phyloP scores from a whole-genome alignment of 2,329 filamentous ascomycete species.

The Aspergillus glaucus region DNA sequence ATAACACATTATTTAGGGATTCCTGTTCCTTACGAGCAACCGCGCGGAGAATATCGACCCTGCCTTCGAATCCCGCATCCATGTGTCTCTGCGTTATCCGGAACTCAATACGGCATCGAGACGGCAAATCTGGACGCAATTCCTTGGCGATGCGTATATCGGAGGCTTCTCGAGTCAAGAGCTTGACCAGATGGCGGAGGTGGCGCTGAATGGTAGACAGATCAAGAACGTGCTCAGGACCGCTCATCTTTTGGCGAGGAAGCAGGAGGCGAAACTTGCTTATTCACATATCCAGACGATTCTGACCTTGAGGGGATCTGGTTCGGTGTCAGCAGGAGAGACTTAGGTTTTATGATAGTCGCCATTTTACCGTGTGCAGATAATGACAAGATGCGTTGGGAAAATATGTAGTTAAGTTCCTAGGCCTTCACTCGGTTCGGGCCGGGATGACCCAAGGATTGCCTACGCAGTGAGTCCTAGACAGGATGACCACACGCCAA shows the following conservation, averaged over 20 bases:
- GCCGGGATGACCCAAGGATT: too few relatives aligned
- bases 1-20: slow-evolving; percentile 34
- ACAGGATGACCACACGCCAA: too few relatives aligned
- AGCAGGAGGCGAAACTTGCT: slow-evolving; percentile 10
- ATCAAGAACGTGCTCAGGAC: slow-evolving; percentile 44
- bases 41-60: slow-evolving; percentile 39
- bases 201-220: slow-evolving; percentile 29
- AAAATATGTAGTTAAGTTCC: too few relatives aligned
- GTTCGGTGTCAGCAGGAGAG: not conserved
- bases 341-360: too few relatives aligned
- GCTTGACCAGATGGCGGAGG: slow-evolving; percentile 16
- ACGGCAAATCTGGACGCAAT: slow-evolving; percentile 41
- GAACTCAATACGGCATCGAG: slow-evolving; percentile 33
- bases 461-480: too few relatives aligned
- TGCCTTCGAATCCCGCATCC: slow-evolving; percentile 44
- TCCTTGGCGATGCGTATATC: slow-evolving; percentile 25
- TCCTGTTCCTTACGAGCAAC: slow-evolving; percentile 44
- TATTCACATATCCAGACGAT: slow-evolving; percentile 17
- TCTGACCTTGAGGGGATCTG: slow-evolving; percentile 8
- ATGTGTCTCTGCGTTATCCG: slow-evolving; percentile 32
- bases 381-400: too few relatives aligned
- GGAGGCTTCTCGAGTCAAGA: slow-evolving; percentile 14
- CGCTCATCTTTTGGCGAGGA: slow-evolving; percentile 34
- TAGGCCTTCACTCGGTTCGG: too few relatives aligned
- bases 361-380: too few relatives aligned